phyloP scores from a whole-genome alignment of 1,139 yeast genomes.

The Starmera stellimalicola region DNA sequence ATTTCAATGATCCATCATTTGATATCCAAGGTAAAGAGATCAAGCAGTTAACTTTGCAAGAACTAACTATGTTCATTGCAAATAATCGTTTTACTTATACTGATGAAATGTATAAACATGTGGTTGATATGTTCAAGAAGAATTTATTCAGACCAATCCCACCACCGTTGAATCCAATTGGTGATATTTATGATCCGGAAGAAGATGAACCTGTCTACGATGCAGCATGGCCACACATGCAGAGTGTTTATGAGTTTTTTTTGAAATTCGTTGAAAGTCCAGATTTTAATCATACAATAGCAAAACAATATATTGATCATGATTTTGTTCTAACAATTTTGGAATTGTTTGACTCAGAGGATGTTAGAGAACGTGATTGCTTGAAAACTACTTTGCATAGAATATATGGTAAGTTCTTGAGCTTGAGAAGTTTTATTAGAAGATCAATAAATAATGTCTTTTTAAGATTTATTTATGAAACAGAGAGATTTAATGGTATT shows the following conservation, averaged over 20 bases:
- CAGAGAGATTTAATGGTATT: slow-evolving; percentile 92
- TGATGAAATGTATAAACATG: slow-evolving; percentile 83
- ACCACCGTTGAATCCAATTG: slow-evolving; percentile 95
- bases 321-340: slow-evolving; percentile 71
- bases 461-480: slow-evolving; percentile 87
- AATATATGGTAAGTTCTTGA: slow-evolving; percentile 89
- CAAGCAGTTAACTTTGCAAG: slow-evolving; percentile 78
- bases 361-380: slow-evolving; percentile 92
- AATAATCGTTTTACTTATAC: slow-evolving; percentile 76
- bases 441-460: slow-evolving; percentile 88
- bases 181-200: slow-evolving; percentile 94
- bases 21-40: slow-evolving; percentile 91
- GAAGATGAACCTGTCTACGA: slow-evolving; percentile 98
- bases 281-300: slow-evolving; percentile 87
- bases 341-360: slow-evolving; percentile 92
- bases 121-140: slow-evolving; percentile 80
- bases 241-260: slow-evolving; percentile 88
- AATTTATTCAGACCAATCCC: slow-evolving; percentile 94
- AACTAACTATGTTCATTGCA: slow-evolving; percentile 80
- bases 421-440: slow-evolving; percentile 84
- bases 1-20: slow-evolving; percentile 85
- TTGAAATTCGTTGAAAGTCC: slow-evolving; percentile 89
- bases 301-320: slow-evolving; percentile 91
- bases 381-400: slow-evolving; percentile 91
- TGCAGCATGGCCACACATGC: slow-evolving; percentile 99